phyloP scores from a whole-genome alignment of 2,329 filamentous ascomycete species.

The Achaetomium macrosporum region DNA sequence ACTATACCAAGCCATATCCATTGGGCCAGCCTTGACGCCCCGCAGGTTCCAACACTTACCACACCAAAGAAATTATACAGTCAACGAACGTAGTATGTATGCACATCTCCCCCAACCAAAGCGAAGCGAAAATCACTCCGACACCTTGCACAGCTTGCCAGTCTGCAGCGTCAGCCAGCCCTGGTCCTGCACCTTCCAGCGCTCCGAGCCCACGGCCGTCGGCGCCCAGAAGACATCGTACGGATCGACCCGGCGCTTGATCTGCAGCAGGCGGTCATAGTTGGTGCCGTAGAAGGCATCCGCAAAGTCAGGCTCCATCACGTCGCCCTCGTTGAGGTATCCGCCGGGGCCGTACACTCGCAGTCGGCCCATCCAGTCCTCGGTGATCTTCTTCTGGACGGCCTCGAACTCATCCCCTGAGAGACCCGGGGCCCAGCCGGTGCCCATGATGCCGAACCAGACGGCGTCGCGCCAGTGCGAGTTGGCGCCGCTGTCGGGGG shows the following conservation, averaged over 20 bases:
- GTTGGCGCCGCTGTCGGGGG: slow-evolving; percentile 39
- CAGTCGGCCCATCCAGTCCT: slow-evolving; percentile 29
- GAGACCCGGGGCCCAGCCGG: slow-evolving; percentile 20
- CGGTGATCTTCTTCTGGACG: slow-evolving; percentile 23
- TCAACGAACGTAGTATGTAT: neutral
- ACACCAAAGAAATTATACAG: no score
- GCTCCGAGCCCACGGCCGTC: slow-evolving; percentile 20
- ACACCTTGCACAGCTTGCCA: slow-evolving; percentile 20
- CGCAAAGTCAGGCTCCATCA: slow-evolving; percentile 20
- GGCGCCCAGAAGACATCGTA: slow-evolving; percentile 22
- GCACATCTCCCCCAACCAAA: neutral
- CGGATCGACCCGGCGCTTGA: slow-evolving; percentile 22
- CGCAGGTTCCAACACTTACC: no score
- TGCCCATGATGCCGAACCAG: slow-evolving; percentile 33
- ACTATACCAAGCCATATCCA: no score
- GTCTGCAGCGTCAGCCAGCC: slow-evolving; percentile 20
- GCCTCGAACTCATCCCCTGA: slow-evolving; percentile 16
- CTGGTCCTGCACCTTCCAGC: slow-evolving; percentile 18
- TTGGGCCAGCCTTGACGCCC: no score
- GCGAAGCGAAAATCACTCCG: neutral
- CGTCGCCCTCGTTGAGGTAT: slow-evolving; percentile 22
- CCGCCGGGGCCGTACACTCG: slow-evolving; percentile 12
- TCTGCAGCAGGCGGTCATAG: slow-evolving; percentile 17
- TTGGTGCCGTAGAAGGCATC: slow-evolving; percentile 21
- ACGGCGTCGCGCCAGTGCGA: slow-evolving; percentile 43